Percentiles rank a stretch among this genome's conserved stretches.
Conservation (phyloP, 345 rosid species). For the Dipteronia dyeriana region DNA sequence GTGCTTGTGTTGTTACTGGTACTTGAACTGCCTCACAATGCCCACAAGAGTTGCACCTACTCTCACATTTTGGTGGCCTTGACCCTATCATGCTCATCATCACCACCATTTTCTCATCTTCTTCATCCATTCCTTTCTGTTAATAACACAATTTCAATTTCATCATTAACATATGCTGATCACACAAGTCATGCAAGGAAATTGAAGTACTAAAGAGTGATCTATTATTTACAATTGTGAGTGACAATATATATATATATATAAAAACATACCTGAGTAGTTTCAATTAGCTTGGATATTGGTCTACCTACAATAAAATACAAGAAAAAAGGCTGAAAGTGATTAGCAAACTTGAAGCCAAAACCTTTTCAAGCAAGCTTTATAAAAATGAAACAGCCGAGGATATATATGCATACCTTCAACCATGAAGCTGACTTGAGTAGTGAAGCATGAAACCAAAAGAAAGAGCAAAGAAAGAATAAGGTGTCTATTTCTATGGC, state of each 20-base stretch:
- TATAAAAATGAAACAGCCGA: not conserved
- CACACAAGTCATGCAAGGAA: not conserved
- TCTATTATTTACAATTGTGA: not conserved
- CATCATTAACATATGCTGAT: not conserved
- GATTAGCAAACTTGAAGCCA: not conserved
- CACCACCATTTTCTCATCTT: slow-evolving; percentile 21
- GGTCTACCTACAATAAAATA: slow-evolving; percentile 34
- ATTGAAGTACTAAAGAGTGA: not conserved
- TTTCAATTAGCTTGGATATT: slow-evolving; percentile 30
- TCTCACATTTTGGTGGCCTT: slow-evolving; percentile 63
- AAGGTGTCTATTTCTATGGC: slow-evolving; percentile 28
- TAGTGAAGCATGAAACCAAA: slow-evolving; percentile 31
- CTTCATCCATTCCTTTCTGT: slow-evolving; percentile 22
- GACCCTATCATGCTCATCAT: slow-evolving; percentile 51
- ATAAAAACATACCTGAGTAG: slow-evolving; percentile 26
- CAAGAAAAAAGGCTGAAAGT: slow-evolving; percentile 7
- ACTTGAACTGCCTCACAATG: slow-evolving; percentile 69
- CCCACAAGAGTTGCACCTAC: slow-evolving; percentile 51
- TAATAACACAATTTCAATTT: slow-evolving; percentile 5
- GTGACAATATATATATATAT: not conserved
- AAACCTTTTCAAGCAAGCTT: not conserved
- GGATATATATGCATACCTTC: slow-evolving; percentile 31
- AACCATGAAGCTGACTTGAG: slow-evolving; percentile 30
- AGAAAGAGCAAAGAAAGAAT: slow-evolving; percentile 37
- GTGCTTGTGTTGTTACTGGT: slow-evolving; percentile 41